These are phyloP conservation scores for Malassezia nana DNA, from an alignment of 1,284 basidiomycete genomes.

Conservation along the genomic window DNA sequence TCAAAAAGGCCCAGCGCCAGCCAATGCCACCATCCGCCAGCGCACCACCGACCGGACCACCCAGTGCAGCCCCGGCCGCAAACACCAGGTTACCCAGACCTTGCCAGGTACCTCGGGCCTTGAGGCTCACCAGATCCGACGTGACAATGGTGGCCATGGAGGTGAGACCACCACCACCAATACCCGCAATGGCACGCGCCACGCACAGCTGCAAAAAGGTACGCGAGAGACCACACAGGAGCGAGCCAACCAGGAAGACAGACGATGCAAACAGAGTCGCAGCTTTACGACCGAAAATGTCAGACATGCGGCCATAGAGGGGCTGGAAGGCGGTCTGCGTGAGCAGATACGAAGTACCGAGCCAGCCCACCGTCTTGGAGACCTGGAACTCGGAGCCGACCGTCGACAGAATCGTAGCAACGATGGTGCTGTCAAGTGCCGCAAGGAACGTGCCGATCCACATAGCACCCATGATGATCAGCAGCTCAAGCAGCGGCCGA, in stretches of 20 bases:
- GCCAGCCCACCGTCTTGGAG: slow-evolving; percentile 40
- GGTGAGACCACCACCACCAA: slow-evolving; percentile 51
- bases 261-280: slow-evolving; percentile 43
- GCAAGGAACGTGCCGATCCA: slow-evolving; percentile 45
- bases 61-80: slow-evolving; percentile 47
- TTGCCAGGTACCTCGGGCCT: slow-evolving; percentile 50
- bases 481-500: slow-evolving; percentile 28
- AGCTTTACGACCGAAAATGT: slow-evolving; percentile 46
- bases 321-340: slow-evolving; percentile 47
- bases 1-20: slow-evolving; percentile 45
- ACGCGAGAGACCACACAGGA: slow-evolving; percentile 42
- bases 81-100: slow-evolving; percentile 47
- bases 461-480: slow-evolving; percentile 44
- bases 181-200: slow-evolving; percentile 50
- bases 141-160: slow-evolving; percentile 50
- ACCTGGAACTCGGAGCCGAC: slow-evolving; percentile 46
- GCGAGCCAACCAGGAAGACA: slow-evolving; percentile 39
- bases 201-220: slow-evolving; percentile 41
- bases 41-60: slow-evolving; percentile 39
- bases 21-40: slow-evolving; percentile 36
- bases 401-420: slow-evolving; percentile 38
- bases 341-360: slow-evolving; percentile 44
- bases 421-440: slow-evolving; percentile 44
- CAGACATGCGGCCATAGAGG: slow-evolving; percentile 41
- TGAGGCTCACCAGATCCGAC: slow-evolving; percentile 50